phyloP scores from a whole-genome alignment of 352 stramenopile species.

The Phytophthora hibernalis region DNA sequence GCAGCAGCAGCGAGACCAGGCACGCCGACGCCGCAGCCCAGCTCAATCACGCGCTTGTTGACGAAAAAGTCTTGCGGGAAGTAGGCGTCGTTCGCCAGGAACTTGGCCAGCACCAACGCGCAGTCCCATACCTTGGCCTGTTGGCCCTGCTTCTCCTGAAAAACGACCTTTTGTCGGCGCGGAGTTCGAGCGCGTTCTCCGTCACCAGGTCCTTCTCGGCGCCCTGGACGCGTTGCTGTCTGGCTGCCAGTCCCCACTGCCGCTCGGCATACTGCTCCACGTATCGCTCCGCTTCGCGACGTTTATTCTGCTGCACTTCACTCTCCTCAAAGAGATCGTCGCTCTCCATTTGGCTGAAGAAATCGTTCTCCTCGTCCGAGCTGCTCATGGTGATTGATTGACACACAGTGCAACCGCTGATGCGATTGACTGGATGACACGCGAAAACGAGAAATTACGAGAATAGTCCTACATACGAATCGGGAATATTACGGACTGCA shows the following conservation, averaged over 20 bases:
- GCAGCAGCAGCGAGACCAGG: conserved; percentile 51
- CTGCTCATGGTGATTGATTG: conserved; percentile 35
- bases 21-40: conserved; percentile 67
- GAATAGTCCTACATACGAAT: conserved; percentile 23
- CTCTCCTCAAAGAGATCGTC: conserved; percentile 56
- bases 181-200: conserved; percentile 40
- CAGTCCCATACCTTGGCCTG: conserved; percentile 72
- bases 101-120: conserved; percentile 60
- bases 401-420: conserved; percentile 17
- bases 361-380: conserved; percentile 48
- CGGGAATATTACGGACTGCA: conserved; percentile 11
- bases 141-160: conserved; percentile 62
- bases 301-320: conserved; percentile 43
- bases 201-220: conserved; percentile 42
- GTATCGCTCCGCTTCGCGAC: conserved; percentile 39
- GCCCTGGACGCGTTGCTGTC: conserved; percentile 38
- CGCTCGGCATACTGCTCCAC: conserved; percentile 49
- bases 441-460: conserved; percentile 16
- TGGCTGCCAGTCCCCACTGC: conserved; percentile 45
- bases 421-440: conserved; percentile 24
- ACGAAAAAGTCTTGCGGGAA: conserved; percentile 53
- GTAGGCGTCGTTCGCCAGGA: conserved; percentile 42
- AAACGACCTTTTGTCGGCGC: conserved; percentile 32
- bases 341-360: conserved; percentile 47
- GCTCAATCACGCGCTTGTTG: conserved; percentile 60